Conservation (phyloP, 176 grass and related monocot species). For the Canna indica region DNA sequence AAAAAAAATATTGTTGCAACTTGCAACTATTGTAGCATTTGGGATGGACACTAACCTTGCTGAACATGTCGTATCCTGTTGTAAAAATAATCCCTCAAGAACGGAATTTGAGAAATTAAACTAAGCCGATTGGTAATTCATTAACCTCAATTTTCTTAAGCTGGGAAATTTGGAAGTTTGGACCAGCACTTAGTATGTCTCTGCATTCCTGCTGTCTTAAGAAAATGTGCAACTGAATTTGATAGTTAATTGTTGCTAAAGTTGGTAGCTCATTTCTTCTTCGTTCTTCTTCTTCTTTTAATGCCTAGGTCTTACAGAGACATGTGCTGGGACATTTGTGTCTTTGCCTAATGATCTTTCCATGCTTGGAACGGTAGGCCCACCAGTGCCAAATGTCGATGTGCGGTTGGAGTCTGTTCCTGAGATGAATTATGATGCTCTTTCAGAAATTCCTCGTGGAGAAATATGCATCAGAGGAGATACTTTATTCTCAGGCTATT, state of each 20-base stretch:
- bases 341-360: slow-evolving; percentile 55
- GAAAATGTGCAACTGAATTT: neutral
- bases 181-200: neutral
- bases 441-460: slow-evolving; percentile 47
- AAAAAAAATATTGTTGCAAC: too few species aligned
- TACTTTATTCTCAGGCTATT: slow-evolving; percentile 76
- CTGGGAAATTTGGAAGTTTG: neutral
- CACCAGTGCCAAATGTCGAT: slow-evolving; percentile 54
- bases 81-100: neutral
- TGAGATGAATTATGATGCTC: slow-evolving; percentile 84
- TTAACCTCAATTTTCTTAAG: neutral
- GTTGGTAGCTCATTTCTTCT: neutral
- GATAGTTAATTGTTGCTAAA: neutral
- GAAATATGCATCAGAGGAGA: slow-evolving; percentile 78
- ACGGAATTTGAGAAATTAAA: neutral
- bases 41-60: too few species aligned
- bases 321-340: slow-evolving; percentile 62
- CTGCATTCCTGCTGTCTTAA: neutral
- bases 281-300: too few species aligned
- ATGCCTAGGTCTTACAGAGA: slow-evolving; percentile 76
- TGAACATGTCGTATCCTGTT: neutral
- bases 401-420: slow-evolving; percentile 73
- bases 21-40: too few species aligned
- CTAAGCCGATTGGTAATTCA: neutral
- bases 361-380: slow-evolving; percentile 80